Evolutionary conservation across 129 eudicot genomes (phyloP).

Genomic region (Pseudognaphalium luteoalbum): DNA sequence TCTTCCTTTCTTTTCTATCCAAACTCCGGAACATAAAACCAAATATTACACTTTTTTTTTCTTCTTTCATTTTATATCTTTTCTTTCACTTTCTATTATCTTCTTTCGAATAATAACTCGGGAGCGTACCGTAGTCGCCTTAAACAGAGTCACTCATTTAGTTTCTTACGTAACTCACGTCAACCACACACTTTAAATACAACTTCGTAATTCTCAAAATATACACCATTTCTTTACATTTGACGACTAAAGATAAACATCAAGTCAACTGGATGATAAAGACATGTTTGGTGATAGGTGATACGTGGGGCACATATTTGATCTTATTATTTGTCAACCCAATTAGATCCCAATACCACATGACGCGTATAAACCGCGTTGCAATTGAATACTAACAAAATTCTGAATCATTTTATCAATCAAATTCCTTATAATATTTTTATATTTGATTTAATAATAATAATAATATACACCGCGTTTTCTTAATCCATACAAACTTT

Average conservation of each 20-base stretch:
- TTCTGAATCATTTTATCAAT: not conserved
- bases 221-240: not conserved
- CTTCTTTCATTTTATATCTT: too few relatives aligned
- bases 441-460: not conserved
- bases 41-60: too few relatives aligned
- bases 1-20: too few relatives aligned
- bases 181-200: not conserved
- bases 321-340: not conserved
- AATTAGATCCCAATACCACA: not conserved
- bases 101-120: too few relatives aligned
- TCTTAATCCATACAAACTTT: not conserved
- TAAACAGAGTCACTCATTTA: not conserved
- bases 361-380: slow-evolving; percentile 30
- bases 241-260: not conserved
- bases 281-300: not conserved
- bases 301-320: not conserved
- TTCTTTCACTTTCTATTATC: too few relatives aligned
- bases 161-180: not conserved
- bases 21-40: too few relatives aligned
- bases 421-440: not conserved
- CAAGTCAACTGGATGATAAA: slow-evolving; percentile 9
- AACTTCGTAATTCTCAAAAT: not conserved
- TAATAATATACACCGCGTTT: slow-evolving; percentile 6
- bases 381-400: not conserved
- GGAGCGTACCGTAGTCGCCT: too few relatives aligned